Percentiles rank a stretch among this genome's conserved stretches.
These are phyloP conservation scores for Nematocida major DNA, from an alignment of 371 early-diverging fungal species.

Conservation along the genomic window DNA sequence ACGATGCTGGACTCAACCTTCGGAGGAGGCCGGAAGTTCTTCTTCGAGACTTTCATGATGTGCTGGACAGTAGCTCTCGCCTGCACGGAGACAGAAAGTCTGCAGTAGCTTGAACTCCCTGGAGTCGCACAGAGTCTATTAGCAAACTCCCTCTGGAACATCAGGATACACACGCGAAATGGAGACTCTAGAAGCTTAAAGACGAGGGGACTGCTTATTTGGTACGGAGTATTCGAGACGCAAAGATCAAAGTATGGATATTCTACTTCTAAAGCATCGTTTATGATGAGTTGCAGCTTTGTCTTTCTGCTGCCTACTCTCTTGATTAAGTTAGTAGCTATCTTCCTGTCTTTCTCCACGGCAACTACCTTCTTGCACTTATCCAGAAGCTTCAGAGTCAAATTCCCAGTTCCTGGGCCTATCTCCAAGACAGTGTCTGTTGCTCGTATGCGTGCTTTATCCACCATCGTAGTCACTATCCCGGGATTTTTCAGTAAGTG, in stretches of 20 bases:
- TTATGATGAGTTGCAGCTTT: conserved; percentile 84
- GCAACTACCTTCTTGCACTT: conserved; percentile 77
- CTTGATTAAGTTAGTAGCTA: conserved; percentile 91
- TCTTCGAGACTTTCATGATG: conserved; percentile 85
- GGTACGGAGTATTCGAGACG: conserved; percentile 97
- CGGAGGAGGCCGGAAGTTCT: conserved; percentile 96
- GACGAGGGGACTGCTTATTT: conserved; percentile 80
- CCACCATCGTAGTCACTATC: conserved; percentile 87
- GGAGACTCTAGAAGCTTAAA: conserved; percentile 89
- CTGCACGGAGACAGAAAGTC: conserved; percentile 91
- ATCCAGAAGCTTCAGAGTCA: conserved; percentile 85
- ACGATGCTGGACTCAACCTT: conserved; percentile 92
- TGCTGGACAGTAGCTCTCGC: conserved; percentile 85
- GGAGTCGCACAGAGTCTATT: conserved; percentile 87
- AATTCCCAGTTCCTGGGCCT: conserved; percentile 99
- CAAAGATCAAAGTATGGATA: conserved; percentile 96
- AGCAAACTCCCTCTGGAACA: conserved; percentile 99
- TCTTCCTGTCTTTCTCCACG: conserved; percentile 82
- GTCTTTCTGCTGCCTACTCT: conserved; percentile 68
- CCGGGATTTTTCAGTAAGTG: conserved; percentile 97
- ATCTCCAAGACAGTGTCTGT: conserved; percentile 94
- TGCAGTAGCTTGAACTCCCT: conserved; percentile 82
- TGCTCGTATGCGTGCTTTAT: conserved; percentile 80
- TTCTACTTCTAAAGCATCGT: conserved; percentile 89
- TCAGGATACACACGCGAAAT: conserved; percentile 77